Base-by-base conservation (phyloP, 345 rosid species). In the Salix koriyanagi region DNA sequence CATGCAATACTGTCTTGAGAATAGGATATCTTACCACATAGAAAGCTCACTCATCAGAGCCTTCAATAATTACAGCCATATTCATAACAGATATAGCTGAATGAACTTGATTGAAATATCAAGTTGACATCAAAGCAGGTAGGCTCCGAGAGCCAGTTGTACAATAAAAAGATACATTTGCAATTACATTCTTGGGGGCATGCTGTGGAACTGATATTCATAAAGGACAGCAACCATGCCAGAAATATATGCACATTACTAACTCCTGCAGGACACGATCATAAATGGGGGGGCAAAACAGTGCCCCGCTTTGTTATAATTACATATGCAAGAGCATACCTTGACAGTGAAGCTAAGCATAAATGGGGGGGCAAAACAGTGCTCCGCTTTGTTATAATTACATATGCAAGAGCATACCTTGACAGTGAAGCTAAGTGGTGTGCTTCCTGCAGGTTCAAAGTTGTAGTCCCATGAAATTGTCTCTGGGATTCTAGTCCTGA, bases 401-500 rank as follows among this genome's bases (percentile, higher is more conserved):
- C 23, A 61, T 66, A 46, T 15, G 11, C 36, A 21, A 58, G 41
- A 30, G 21, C 72, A 41, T 78, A 95, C 93, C 91, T 91, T 93
- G 1, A 91, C 89, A 6, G 96, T 93, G 78, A 91, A 95, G 83
- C 90, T 91, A 23, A 90, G 86, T 0, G 96, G 94, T 16, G 79
- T 79, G 78, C 82, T 88, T 85, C 96, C 98, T 36, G 90, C 93
- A 58, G 90, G 97, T 79, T 93, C 96, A 72, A 91, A 93, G 84
- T 90, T 87, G 79, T 89, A 91, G 89, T 91, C 98, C 96, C 97
- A 93, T 18, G 91, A 85, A 56, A 83, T 75, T 5, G 96, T 90
- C 30, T 95, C 94, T 1, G 94, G 94, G 71, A 91, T 90, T 74
- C 88, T 89, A 7, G 97, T 93, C 87, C 94, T 88, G 75, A 95